Evolutionary conservation across 768 basidiomycete genomes (phyloP).

Genomic region (Gloeopeniophorella convolvens): DNA sequence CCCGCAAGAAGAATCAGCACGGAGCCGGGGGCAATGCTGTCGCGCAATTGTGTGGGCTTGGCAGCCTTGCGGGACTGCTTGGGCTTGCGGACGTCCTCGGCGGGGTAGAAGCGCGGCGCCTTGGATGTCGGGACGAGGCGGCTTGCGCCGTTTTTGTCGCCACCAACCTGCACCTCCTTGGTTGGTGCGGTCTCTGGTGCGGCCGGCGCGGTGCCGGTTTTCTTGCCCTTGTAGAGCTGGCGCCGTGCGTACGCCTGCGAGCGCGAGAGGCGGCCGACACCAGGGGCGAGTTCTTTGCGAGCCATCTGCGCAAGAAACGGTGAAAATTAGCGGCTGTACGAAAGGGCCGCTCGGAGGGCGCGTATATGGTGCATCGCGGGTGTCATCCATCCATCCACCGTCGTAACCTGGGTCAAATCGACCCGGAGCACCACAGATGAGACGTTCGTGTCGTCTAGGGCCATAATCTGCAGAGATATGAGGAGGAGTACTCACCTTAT

Average conservation of each 20-base stretch:
- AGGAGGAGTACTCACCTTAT: constrained; percentile 35
- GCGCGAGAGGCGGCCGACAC: constrained; percentile 77
- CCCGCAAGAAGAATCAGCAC: constrained; percentile 96
- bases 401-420: constrained; percentile 16
- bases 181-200: constrained; percentile 51
- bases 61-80: constrained; percentile 89
- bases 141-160: constrained; percentile 85
- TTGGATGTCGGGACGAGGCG: constrained; percentile 82
- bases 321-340: constrained; percentile 1
- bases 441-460: not conserved
- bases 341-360: not conserved
- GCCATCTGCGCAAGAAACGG: constrained; percentile 53
- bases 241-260: constrained; percentile 77
- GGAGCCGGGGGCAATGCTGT: constrained; percentile 88
- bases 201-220: constrained; percentile 68
- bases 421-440: not conserved
- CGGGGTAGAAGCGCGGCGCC: constrained; percentile 89
- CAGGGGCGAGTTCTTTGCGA: constrained; percentile 78
- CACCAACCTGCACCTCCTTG: constrained; percentile 78
- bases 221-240: constrained; percentile 76
- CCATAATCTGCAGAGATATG: constrained; percentile 6
- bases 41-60: constrained; percentile 72
- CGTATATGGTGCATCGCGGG: constrained; percentile 30
- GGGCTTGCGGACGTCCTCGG: constrained; percentile 86
- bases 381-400: constrained; percentile 29